Percentiles rank a stretch among this genome's conserved stretches.
Conservation (phyloP, 192 early-diverging fungal species). For the Piromyces finnis region DNA sequence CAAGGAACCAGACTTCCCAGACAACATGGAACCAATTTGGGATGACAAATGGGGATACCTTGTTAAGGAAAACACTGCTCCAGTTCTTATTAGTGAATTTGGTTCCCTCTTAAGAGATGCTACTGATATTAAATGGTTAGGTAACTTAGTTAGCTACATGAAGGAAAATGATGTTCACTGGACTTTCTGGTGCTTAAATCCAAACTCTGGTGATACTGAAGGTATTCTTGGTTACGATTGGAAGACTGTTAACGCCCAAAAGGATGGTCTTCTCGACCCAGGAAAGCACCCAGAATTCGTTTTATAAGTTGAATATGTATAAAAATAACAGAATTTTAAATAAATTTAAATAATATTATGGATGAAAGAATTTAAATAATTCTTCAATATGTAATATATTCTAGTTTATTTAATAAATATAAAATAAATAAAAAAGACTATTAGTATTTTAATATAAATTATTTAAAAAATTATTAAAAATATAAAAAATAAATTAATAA, state of each 20-base stretch:
- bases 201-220: constrained; percentile 15
- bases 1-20: background rate
- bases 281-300: background rate
- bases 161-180: constrained; percentile 7
- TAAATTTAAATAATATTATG: no score
- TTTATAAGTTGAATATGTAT: no score
- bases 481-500: no score
- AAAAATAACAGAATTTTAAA: no score
- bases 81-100: background rate
- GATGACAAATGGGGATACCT: background rate
- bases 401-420: no score
- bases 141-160: background rate
- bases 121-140: background rate
- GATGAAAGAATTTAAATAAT: no score
- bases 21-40: no score
- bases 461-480: no score
- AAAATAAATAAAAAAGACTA: no score
- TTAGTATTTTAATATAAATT: no score
- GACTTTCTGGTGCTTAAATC: constrained; percentile 13
- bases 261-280: background rate
- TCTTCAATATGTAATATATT: no score
- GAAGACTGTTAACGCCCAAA: background rate
- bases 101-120: background rate
- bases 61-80: background rate
- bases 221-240: constrained; percentile 10